Conservation (phyloP, 441 rosid genomes). For the Pelargonium myrrhifolium region DNA sequence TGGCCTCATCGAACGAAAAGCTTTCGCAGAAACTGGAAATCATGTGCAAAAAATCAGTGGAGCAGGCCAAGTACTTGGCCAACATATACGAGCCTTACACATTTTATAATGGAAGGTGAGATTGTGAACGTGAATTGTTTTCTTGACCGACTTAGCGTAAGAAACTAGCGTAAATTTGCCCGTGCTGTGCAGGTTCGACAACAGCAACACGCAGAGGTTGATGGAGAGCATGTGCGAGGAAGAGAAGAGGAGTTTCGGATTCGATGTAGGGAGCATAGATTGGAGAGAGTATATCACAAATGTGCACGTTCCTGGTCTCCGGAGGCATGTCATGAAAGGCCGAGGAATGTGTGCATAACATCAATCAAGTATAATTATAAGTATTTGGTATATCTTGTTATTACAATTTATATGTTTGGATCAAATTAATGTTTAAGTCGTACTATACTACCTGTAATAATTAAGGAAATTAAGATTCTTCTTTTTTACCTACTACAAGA, state of each 20-base stretch:
- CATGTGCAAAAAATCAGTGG: slow-evolving; percentile 65
- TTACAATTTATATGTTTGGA: neutral
- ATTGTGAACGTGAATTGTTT: neutral
- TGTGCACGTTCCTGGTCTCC: slow-evolving; percentile 72
- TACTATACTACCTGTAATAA: no score
- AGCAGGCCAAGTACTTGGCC: slow-evolving; percentile 77
- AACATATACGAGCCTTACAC: slow-evolving; percentile 78
- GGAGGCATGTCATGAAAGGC: slow-evolving; percentile 74
- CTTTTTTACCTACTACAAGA: no score
- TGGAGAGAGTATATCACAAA: slow-evolving; percentile 80
- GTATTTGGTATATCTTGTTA: no score
- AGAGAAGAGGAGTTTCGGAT: slow-evolving; percentile 62
- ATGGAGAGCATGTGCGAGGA: slow-evolving; percentile 72
- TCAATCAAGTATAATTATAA: neutral
- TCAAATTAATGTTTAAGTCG: neutral
- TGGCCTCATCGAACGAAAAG: slow-evolving; percentile 37
- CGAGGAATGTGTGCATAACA: slow-evolving; percentile 24
- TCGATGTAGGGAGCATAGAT: slow-evolving; percentile 60
- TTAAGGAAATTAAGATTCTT: no score
- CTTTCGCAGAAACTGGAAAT: slow-evolving; percentile 49
- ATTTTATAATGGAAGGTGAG: slow-evolving; percentile 78
- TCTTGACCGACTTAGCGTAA: neutral
- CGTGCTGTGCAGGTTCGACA: slow-evolving; percentile 63
- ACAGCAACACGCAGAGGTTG: slow-evolving; percentile 60
- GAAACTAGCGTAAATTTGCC: neutral